Base-by-base conservation (phyloP, 2,329 filamentous ascomycete species). In the Aureobasidium sp. region DNA sequence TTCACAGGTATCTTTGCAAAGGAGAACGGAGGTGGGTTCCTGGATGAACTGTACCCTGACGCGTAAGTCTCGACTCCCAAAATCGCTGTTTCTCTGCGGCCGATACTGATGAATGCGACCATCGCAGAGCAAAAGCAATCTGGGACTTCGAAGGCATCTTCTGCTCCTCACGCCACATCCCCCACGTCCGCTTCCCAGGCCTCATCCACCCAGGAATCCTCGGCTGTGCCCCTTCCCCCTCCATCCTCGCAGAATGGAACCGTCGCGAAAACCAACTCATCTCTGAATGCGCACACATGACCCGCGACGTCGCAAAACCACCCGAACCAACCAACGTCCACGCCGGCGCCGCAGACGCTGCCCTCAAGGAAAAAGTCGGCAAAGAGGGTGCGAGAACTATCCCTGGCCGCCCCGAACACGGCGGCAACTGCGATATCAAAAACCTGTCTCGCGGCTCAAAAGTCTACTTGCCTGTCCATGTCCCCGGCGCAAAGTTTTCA, bases 391-490 rank as follows among this genome's bases (percentile, higher is more conserved):
- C 92, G 0, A 78, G 92, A 41, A 96, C 92, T 0, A 88, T 97
- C 52, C 91, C 91, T 56, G 84, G 91, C 2, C 80, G 91, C 0
- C 90, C 91, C 0, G 91, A 60, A 25, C 89, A 95, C 68, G 92
- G 92, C 15, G 92, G 91, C 0, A 96, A 96, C 70, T 94, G 90
- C 71, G 91, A 96, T 67, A 94, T 95, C 74, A 95, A 95, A 78
- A 94, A 94, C 69, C 79, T 95, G 34, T 88, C 84, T 1, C 80
- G 90, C 7, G 90, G 90, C 1, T 87, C 82, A 63, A 93, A 92
- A 71, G 89, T 95, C 0, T 96, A 91, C 72, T 81, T 96, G 0
- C 92, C 92, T 0, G 88, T 97, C 0, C 91, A 96, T 69, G 90
- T 97, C 5, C 76, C 82, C 0, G 92, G 92, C 0, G 92, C 91